These are phyloP conservation scores for Teratosphaeria nubilosa DNA, from an alignment of 2,329 filamentous ascomycete genomes.

Conservation along the genomic window DNA sequence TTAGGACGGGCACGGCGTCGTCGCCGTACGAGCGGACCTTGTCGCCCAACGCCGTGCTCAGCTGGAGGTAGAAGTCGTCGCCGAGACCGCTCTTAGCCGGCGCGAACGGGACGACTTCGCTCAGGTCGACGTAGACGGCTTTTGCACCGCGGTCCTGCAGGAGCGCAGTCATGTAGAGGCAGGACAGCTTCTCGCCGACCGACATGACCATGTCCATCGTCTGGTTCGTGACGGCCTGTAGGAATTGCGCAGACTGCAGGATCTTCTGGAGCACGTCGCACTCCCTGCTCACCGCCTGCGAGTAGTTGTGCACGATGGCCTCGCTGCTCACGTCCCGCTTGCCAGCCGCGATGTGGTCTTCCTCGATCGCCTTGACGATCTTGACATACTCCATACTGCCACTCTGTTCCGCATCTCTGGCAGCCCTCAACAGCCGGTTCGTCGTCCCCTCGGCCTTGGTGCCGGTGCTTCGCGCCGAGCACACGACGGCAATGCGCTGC, in stretches of 20 bases:
- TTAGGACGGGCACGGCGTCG: slow-evolving; percentile 45
- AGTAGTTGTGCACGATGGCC: slow-evolving; percentile 44
- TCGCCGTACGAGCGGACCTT: slow-evolving; percentile 34
- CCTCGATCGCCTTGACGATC: slow-evolving; percentile 70
- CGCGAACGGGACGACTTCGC: slow-evolving; percentile 64
- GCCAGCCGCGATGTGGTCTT: slow-evolving; percentile 70
- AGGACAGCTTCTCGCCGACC: slow-evolving; percentile 92
- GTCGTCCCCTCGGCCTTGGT: slow-evolving; percentile 94
- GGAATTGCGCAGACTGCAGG: slow-evolving; percentile 50
- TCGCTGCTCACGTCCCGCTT: slow-evolving; percentile 28
- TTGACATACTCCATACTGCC: slow-evolving; percentile 51
- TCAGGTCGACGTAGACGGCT: slow-evolving; percentile 82
- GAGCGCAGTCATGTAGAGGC: slow-evolving; percentile 77
- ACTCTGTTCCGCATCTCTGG: slow-evolving; percentile 31
- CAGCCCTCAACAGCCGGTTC: slow-evolving; percentile 53
- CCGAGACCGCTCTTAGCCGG: slow-evolving; percentile 29
- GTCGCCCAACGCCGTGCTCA: slow-evolving; percentile 32
- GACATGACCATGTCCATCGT: slow-evolving; percentile 68
- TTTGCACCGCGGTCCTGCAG: slow-evolving; percentile 71
- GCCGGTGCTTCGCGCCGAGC: slow-evolving; percentile 86
- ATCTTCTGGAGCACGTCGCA: slow-evolving; percentile 74
- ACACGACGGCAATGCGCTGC: slow-evolving; percentile 81
- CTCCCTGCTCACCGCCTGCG: slow-evolving; percentile 61
- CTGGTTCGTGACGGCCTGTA: slow-evolving; percentile 42
- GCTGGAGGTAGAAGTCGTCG: slow-evolving; percentile 37